A percentile compares a stretch with the other conserved stretches of the same genome.
Conservation (phyloP, 352 stramenopile species). For the Phytophthora pseudosyringae region DNA sequence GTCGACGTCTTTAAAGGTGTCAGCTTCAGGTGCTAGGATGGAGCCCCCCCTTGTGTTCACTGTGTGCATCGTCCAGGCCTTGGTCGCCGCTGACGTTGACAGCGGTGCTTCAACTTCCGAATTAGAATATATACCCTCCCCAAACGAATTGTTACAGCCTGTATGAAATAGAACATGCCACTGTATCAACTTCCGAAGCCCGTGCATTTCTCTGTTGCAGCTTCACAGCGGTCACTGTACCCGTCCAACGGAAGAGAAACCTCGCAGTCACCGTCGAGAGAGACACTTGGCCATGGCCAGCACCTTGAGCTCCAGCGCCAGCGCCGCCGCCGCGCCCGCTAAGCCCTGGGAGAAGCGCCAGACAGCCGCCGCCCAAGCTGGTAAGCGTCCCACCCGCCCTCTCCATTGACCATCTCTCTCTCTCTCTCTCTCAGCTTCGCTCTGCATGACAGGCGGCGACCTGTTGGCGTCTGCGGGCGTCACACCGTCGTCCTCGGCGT, state of each 20-base stretch:
- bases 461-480: conserved; percentile 25
- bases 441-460: conserved; percentile 12
- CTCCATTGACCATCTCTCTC: conserved; percentile 7
- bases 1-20: too few relatives aligned
- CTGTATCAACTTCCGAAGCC: not conserved
- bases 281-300: conserved; percentile 26
- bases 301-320: conserved; percentile 30
- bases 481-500: conserved; percentile 18
- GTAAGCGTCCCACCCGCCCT: conserved; percentile 13
- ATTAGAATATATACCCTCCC: not conserved
- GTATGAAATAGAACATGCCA: not conserved
- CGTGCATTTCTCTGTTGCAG: not conserved
- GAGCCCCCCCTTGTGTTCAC: too few relatives aligned
- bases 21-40: too few relatives aligned
- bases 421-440: conserved; percentile 3
- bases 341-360: conserved; percentile 65
- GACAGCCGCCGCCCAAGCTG: conserved; percentile 27
- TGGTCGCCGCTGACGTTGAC: conserved; percentile 9
- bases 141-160: not conserved
- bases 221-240: conserved; percentile 4
- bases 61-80: not conserved
- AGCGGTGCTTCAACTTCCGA: conserved; percentile 14
- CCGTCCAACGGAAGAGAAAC: conserved; percentile 14
- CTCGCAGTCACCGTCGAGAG: not conserved
- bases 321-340: conserved; percentile 26